A percentile compares a stretch with the other conserved stretches of the same genome.
Conservation (phyloP, 345 rosid genomes). For the Citrus hindsii region DNA sequence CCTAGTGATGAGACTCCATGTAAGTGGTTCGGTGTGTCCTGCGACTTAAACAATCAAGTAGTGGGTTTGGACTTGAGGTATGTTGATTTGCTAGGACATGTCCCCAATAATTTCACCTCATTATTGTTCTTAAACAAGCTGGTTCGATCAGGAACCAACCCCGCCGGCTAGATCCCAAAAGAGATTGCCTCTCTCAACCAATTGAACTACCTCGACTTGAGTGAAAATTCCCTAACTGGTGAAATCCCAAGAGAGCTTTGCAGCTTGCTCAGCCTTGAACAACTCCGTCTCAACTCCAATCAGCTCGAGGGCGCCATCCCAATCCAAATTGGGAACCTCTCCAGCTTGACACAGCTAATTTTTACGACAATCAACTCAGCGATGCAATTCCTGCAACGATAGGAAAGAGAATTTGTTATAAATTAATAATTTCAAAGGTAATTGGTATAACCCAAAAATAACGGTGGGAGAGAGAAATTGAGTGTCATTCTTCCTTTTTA, state of each 20-base stretch:
- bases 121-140: slow-evolving; percentile 33
- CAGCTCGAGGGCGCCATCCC: slow-evolving; percentile 65
- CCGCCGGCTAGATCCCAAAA: slow-evolving; percentile 61
- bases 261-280: slow-evolving; percentile 42
- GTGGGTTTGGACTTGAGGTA: slow-evolving; percentile 40
- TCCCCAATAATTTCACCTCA: slow-evolving; percentile 45
- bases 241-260: slow-evolving; percentile 65
- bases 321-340: slow-evolving; percentile 52
- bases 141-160: slow-evolving; percentile 26
- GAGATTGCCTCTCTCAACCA: slow-evolving; percentile 40
- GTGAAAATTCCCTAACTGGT: slow-evolving; percentile 67
- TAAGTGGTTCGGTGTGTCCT: slow-evolving; percentile 47
- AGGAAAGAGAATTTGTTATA: slow-evolving; percentile 23
- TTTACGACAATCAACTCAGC: slow-evolving; percentile 71
- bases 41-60: slow-evolving; percentile 37
- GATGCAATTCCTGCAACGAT: slow-evolving; percentile 59
- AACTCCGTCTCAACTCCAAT: slow-evolving; percentile 63
- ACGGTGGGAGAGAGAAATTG: too few species aligned
- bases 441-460: too few species aligned
- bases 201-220: slow-evolving; percentile 48
- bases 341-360: slow-evolving; percentile 40
- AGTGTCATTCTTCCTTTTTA: too few species aligned
- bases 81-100: slow-evolving; percentile 43
- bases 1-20: slow-evolving; percentile 41
- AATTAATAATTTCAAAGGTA: too few species aligned